Conservation (phyloP, 1,284 basidiomycete species). For the Ceratobasidium sp. region DNA sequence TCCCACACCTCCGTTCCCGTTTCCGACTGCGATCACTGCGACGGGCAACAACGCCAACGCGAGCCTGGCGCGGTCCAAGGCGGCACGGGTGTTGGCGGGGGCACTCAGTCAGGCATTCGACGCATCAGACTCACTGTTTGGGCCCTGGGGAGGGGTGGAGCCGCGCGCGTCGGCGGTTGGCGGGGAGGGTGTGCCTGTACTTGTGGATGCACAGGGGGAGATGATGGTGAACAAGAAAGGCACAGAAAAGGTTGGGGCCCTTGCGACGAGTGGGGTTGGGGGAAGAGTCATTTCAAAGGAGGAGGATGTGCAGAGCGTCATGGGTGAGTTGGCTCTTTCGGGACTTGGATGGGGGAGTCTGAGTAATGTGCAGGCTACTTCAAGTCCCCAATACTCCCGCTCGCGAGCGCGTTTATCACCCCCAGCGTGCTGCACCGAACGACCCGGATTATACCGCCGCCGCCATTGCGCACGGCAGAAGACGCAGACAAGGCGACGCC, state of each 20-base stretch:
- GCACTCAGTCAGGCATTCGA: conserved; percentile 40
- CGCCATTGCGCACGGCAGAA: conserved; percentile 18
- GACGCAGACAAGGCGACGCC: conserved; percentile 23
- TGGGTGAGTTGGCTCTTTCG: conserved; percentile 22
- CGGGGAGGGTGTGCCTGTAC: conserved; percentile 35
- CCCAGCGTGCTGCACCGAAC: conserved; percentile 30
- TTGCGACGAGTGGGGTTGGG: conserved; percentile 17
- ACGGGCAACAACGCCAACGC: not conserved
- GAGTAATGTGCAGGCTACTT: conserved; percentile 17
- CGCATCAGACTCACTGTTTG: conserved; percentile 36
- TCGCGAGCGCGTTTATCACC: conserved; percentile 26
- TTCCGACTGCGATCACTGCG: conserved; percentile 8
- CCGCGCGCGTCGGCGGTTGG: conserved; percentile 3
- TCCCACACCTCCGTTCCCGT: conserved; percentile 21
- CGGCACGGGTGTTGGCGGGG: conserved; percentile 24
- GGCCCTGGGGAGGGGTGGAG: conserved; percentile 36
- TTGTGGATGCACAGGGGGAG: conserved; percentile 26
- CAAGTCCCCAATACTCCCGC: conserved; percentile 31
- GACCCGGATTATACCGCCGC: conserved; percentile 34
- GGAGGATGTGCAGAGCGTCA: conserved; percentile 33
- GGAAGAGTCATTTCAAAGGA: conserved; percentile 30
- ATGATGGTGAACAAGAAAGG: conserved; percentile 25
- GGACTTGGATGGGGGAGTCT: not conserved
- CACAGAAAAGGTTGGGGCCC: conserved; percentile 11
- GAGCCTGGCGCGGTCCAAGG: conserved; percentile 13